Base-by-base conservation (phyloP, 2,329 filamentous ascomycete species). In the Exophiala dermatitidis region DNA sequence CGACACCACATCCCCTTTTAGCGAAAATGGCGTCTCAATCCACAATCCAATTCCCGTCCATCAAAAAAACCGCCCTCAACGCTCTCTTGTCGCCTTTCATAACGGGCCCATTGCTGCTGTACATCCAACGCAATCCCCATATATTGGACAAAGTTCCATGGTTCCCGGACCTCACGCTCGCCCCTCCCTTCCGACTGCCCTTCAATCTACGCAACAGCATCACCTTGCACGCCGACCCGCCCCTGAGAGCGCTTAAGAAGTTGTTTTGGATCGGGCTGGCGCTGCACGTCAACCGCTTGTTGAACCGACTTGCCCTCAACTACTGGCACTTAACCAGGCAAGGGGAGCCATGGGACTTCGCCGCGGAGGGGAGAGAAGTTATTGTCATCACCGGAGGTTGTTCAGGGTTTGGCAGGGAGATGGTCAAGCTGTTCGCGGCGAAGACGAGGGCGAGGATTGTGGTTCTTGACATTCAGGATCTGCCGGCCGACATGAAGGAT, bases 351-450 rank as follows among this genome's bases (percentile, higher is more conserved):
- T 63, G 60, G 61, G 47, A 52, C n/a, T 63, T 60, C 54, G 60
- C 62, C 36, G 69, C 68, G 43, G 62, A 69, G 60, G 89, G 85
- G 84, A 77, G 76, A 6, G 62, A 63, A 43, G 51, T 56, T 19
- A 58, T 63, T 28, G 12, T 63, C 29, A 54, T 62, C 52, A 58
- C 87, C 0, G 86, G 87, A 4, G 87, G 87, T 5, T 82, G 83
- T 40, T 80, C 81, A 52, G 87, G 87, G 0, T 89, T 91, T 63
- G 87, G 87, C 9, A 80, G 77, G 19, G 71, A 77, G 36, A 76
- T 88, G 2, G 85, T 85, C 9, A 74, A 77, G 59, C 67, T 84
- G 49, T 73, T 93, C n/a, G 82, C 81, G 0, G 79, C 83, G 65
- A 73, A 52, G 26, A 59, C 71, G 56, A 80, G 79, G 1, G 74